Evolutionary conservation across 2,329 filamentous ascomycete species (phyloP).

Genomic region (Cytospora schulzeri): DNA sequence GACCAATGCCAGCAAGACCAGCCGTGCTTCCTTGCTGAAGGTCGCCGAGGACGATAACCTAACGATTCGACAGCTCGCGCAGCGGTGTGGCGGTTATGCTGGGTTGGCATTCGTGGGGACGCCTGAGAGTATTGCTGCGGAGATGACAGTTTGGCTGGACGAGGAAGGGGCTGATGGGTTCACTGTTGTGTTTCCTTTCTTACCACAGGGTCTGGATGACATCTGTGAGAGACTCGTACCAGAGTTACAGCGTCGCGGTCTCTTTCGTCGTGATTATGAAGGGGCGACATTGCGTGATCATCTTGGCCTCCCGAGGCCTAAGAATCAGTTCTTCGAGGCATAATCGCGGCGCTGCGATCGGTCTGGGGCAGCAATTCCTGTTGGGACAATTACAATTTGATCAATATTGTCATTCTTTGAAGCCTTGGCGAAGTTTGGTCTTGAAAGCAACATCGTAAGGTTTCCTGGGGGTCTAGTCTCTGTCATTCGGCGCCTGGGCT

Average conservation of each 20-base stretch:
- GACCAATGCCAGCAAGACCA: constrained; percentile 56
- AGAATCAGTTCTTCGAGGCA: constrained; percentile 40
- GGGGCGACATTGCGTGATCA: constrained; percentile 57
- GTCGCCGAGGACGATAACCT: constrained; percentile 48
- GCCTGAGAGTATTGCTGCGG: constrained; percentile 50
- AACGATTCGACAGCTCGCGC: constrained; percentile 54
- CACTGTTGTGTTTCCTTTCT: constrained; percentile 51
- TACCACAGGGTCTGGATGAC: constrained; percentile 54
- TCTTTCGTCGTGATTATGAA: constrained; percentile 55
- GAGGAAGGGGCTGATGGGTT: constrained; percentile 55
- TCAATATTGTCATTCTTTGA: neutral
- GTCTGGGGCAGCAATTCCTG: neutral
- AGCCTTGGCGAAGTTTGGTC: neutral
- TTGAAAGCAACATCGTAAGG: neutral
- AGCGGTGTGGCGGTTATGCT: constrained; percentile 51
- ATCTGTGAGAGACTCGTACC: constrained; percentile 50
- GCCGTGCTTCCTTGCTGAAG: constrained; percentile 46
- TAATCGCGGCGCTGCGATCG: neutral
- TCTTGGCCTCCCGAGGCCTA: constrained; percentile 52
- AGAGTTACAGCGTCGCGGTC: constrained; percentile 51
- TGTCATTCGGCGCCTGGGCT: neutral
- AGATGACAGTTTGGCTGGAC: constrained; percentile 49
- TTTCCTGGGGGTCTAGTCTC: neutral
- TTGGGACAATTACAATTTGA: neutral
- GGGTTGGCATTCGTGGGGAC: constrained; percentile 56